A percentile compares a stretch with the other conserved stretches of the same genome.
These are phyloP conservation scores for Pyrenochaeta sp. DNA, from an alignment of 2,329 filamentous ascomycete genomes.

Conservation along the genomic window DNA sequence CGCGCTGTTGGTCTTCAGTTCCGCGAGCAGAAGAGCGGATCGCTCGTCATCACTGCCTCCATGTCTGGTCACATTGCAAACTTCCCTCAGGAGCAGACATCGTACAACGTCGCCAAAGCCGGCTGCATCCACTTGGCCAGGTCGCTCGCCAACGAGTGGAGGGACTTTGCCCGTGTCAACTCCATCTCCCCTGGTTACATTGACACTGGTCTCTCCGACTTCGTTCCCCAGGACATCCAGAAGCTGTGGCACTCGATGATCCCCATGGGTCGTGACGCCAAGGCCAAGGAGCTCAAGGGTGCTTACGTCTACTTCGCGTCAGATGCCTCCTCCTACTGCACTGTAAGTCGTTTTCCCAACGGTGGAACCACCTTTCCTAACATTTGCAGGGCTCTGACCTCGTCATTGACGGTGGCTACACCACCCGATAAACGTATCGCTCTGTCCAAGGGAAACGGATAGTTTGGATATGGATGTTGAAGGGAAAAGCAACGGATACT, in stretches of 20 bases:
- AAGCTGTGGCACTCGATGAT: slow-evolving; percentile 80
- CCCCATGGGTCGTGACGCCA: slow-evolving; percentile 79
- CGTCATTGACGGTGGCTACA: slow-evolving; percentile 79
- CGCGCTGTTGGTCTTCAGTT: slow-evolving; percentile 86
- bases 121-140: slow-evolving; percentile 71
- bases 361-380: slow-evolving; percentile 41
- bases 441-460: slow-evolving; percentile 14
- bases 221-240: slow-evolving; percentile 73
- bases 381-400: slow-evolving; percentile 65
- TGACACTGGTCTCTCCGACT: slow-evolving; percentile 72
- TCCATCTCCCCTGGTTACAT: slow-evolving; percentile 74
- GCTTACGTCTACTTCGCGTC: slow-evolving; percentile 83
- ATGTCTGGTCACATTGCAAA: slow-evolving; percentile 87
- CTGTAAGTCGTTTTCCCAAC: slow-evolving; percentile 54
- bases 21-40: slow-evolving; percentile 70
- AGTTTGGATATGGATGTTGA: slow-evolving; percentile 8
- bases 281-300: slow-evolving; percentile 80
- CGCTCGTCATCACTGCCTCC: slow-evolving; percentile 72
- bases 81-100: slow-evolving; percentile 74
- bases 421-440: slow-evolving; percentile 47
- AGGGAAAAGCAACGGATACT: slow-evolving; percentile 6
- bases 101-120: slow-evolving; percentile 64
- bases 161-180: slow-evolving; percentile 74
- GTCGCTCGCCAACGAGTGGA: slow-evolving; percentile 74
- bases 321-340: slow-evolving; percentile 84